Percentiles rank a stretch among this genome's conserved stretches.
Conservation (phyloP, 2,329 filamentous ascomycete genomes). For the Xylaria polymorpha region DNA sequence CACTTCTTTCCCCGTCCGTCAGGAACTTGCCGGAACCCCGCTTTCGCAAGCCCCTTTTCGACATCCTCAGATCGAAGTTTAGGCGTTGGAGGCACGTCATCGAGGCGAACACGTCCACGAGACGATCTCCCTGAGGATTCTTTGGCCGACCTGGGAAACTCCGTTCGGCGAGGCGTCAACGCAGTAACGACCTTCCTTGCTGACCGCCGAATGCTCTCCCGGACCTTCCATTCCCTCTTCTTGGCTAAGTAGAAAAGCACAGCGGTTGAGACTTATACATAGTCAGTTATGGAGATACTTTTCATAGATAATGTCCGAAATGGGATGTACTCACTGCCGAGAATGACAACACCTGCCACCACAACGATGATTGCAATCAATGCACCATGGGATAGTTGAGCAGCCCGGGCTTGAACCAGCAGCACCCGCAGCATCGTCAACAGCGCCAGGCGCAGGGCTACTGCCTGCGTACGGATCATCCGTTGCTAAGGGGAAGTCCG, state of each 20-base stretch:
- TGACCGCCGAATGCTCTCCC: conserved; percentile 76
- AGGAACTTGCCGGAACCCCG: conserved; percentile 43
- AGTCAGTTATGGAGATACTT: conserved; percentile 37
- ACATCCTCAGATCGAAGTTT: conserved; percentile 65
- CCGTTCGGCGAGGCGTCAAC: conserved; percentile 70
- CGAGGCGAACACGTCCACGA: conserved; percentile 59
- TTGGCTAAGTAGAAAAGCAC: conserved; percentile 83
- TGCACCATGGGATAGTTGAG: conserved; percentile 74
- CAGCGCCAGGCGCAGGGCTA: conserved; percentile 52
- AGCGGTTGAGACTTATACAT: conserved; percentile 67
- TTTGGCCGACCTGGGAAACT: conserved; percentile 70
- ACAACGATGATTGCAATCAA: conserved; percentile 80
- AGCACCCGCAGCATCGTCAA: conserved; percentile 71
- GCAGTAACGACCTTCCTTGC: conserved; percentile 70
- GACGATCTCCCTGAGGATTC: conserved; percentile 51
- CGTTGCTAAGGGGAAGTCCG: conserved; percentile 35
- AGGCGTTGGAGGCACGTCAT: conserved; percentile 71
- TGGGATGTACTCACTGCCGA: conserved; percentile 70
- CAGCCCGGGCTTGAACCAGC: conserved; percentile 70
- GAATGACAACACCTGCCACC: conserved; percentile 72
- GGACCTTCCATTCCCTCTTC: conserved; percentile 85
- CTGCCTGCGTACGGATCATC: conserved; percentile 33
- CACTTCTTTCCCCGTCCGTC: conserved; percentile 48
- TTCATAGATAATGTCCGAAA: background rate
- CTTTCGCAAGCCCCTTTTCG: conserved; percentile 65